Base-by-base conservation (phyloP, 2,329 filamentous ascomycete genomes). In the Apiospora kogelbergensis region DNA sequence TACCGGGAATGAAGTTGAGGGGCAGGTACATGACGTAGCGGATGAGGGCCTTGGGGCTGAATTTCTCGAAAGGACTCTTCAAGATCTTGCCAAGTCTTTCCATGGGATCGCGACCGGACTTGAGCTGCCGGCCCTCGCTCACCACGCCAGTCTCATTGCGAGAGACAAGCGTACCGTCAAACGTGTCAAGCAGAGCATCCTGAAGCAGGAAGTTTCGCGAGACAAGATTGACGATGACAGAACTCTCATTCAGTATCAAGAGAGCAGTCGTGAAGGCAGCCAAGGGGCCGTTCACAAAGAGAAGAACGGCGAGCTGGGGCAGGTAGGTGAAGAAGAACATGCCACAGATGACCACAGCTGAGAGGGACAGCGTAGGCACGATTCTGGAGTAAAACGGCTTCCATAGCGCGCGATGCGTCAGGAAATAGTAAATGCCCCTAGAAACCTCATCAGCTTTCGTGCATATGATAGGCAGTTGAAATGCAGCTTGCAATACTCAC, bases 321-420 rank as follows among this genome's bases (percentile, higher is more conserved):
- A 90, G 77, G 78, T 97, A 98, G 65, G 94, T 92, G 78, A 98
- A 90, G 74, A 92, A 83, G 81, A 98, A 98, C 93, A 98, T 97
- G 79, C 88, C 84, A 13, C 85, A 84, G 1, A 95, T 90, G 63
- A 98, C 90, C 60, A 88, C 87, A 11, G 90, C 80, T 17, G 93
- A 94, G 2, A 97, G 86, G 1, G 87, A 85, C 66, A 97, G 73
- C 37, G 91, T 94, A 2, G 88, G 86, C 1, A 83, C 78, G 60
- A 91, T 78, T 70, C 84, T 84, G 7, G 84, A 86, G 45, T 85
- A 72, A 57, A 90, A 85, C 1, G 89, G 89, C 74, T 84, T 85
- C 88, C 88, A 90, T 63, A 91, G 78, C 7, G 83, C 78, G 20
- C 81, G 82, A 72, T 90, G 87, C 30, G 82, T 82, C 57, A 85